Evolutionary conservation across 768 basidiomycete genomes (phyloP), one percentile per base, ranked within the genome.

Genomic region (Lentinula boryana): DNA sequence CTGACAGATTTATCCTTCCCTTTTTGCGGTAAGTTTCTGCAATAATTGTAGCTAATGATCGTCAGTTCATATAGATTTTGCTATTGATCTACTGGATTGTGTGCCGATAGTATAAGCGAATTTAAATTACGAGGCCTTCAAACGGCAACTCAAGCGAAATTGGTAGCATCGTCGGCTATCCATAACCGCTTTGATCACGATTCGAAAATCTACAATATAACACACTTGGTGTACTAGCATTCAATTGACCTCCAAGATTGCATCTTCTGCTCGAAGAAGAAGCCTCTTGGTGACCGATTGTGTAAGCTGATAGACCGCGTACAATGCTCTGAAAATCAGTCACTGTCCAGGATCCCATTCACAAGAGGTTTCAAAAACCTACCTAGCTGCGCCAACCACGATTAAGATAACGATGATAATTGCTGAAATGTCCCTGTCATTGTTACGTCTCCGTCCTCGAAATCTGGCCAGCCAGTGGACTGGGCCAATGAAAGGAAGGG

Each of bases 211-310:
- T 38, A 38, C 36, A 38, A 8, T 9, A 38, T 13, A 38, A 38
- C 36, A 38, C 13, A 56, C 27, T 31, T 41, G 36, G 53, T 61
- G 41, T 56, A 8, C 60, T 35, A 53, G 15, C 38, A 55, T 35
- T 76, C 70, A 83, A 63, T 78, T 79, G 56, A 92, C 91, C 71
- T 93, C 91, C 38, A 93, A 74, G 62, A 93, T 92, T 2, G 85
- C 87, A 70, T 91, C 87, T 68, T 93, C 91, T 4, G 90, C 90
- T 35, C 87, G 83, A 8, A 84, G 75, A 36, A 93, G 75, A 21
- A 88, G 58, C 23, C 83, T 78, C 67, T 86, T 84, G 1, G 87
- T 81, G 35, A 81, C 67, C 38, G 68, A 75, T 67, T 88, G 79
- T 1, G 88, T 91, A 35, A 86, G 67, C 58, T 76, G 72, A 69